Percentiles rank a stretch among this genome's conserved stretches.
phyloP scores from a whole-genome alignment of 768 basidiomycete genomes.

The Lactarius akahatsu region DNA sequence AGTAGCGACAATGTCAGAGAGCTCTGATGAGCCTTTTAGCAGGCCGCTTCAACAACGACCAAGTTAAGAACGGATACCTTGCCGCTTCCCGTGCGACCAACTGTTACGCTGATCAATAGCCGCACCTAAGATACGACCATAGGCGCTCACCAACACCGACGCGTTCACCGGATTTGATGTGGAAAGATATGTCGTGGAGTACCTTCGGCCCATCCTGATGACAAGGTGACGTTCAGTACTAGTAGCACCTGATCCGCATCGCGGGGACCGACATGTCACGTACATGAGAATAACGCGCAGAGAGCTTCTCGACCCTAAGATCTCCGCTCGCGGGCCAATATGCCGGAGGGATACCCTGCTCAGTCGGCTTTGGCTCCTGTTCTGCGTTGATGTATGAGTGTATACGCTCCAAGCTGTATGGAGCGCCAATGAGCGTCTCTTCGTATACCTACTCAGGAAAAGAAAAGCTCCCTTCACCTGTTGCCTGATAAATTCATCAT shows the following conservation, averaged over 20 bases:
- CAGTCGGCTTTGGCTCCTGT: conserved; percentile 36
- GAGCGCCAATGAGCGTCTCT: conserved; percentile 4
- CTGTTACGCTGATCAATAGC: conserved; percentile 32
- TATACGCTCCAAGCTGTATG: conserved; percentile 47
- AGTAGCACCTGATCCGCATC: conserved; percentile 45
- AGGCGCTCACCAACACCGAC: conserved; percentile 51
- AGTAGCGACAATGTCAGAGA: conserved; percentile 53
- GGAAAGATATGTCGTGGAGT: conserved; percentile 50
- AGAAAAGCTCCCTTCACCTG: conserved; percentile 29
- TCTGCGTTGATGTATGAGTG: conserved; percentile 55
- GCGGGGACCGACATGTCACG: conserved; percentile 29
- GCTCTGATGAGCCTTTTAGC: conserved; percentile 35
- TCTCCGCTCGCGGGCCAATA: no score
- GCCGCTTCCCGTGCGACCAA: conserved; percentile 63
- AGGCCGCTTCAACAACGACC: conserved; percentile 5
- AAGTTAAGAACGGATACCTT: conserved; percentile 36
- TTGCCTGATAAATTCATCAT: conserved; percentile 29
- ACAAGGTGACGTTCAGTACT: conserved; percentile 21
- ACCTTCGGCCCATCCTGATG: conserved; percentile 54
- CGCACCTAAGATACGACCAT: background rate
- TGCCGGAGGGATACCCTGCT: no score
- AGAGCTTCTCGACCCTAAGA: no score
- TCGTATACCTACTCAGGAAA: background rate
- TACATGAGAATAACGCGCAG: no score
- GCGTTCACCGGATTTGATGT: conserved; percentile 55